Percentiles rank a stretch among this genome's conserved stretches.
phyloP scores from a whole-genome alignment of 1,284 basidiomycete species.

The Sutorius eximius region DNA sequence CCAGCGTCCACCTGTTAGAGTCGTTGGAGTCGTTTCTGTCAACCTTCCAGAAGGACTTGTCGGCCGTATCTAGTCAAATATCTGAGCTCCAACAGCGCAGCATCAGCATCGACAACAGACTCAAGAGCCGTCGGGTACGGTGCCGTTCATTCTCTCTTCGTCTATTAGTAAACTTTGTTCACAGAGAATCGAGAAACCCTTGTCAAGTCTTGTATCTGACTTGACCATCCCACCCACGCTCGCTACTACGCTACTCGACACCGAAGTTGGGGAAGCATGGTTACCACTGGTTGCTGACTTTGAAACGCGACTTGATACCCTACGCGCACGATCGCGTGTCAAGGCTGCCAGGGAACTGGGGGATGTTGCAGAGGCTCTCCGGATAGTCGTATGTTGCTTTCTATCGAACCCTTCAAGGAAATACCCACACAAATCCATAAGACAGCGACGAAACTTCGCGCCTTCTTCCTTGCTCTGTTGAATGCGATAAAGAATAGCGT shows the following conservation, averaged over 20 bases:
- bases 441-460: constrained; percentile 88
- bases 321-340: constrained; percentile 73
- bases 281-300: constrained; percentile 77
- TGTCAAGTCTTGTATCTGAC: constrained; percentile 78
- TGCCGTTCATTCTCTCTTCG: background rate
- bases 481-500: constrained; percentile 82
- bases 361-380: constrained; percentile 81
- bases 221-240: constrained; percentile 83
- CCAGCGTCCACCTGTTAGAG: constrained; percentile 75
- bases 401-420: background rate
- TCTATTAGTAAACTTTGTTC: constrained; percentile 6
- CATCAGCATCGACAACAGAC: constrained; percentile 83
- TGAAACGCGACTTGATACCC: constrained; percentile 70
- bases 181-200: constrained; percentile 85
- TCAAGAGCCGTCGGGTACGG: constrained; percentile 80
- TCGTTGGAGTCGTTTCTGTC: constrained; percentile 89
- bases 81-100: constrained; percentile 89
- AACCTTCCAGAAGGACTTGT: constrained; percentile 93
- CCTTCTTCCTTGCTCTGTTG: constrained; percentile 82
- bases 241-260: constrained; percentile 80
- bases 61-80: constrained; percentile 93
- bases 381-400: constrained; percentile 67
- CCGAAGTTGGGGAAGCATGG: constrained; percentile 83
- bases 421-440: constrained; percentile 33
- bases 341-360: constrained; percentile 83